Evolutionary conservation across 106 monocot species (phyloP), one percentile per base, ranked within the genome.

Genomic region (Narthecium ossifragum): DNA sequence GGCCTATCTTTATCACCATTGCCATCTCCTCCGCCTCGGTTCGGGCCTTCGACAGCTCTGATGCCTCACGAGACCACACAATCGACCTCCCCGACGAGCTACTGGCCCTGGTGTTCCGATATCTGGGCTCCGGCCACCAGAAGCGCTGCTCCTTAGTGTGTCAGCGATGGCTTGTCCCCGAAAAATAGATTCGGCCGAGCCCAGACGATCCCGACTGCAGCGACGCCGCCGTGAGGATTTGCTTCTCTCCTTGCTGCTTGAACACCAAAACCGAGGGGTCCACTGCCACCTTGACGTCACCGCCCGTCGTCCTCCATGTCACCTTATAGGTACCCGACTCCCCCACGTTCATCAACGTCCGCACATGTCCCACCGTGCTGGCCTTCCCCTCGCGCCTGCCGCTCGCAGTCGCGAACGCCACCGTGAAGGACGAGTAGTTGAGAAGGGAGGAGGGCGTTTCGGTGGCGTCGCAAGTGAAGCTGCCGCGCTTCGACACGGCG

Each of bases 391-490:
- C 70, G 4, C 41, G 68, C 24, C 59, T 30, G 15, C 62, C 61
- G 18, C 20, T 68, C 18, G 71, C 78, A 3, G 82, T 79, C 29
- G 67, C 36, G 66, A 92, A 92, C 3, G 73, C 33, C 32, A 88
- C 92, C 22, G 84, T 51, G 68, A 92, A 92, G 11, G 92, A 92
- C 2, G 92, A 88, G 75, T 92, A 92, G 57, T 92, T 92, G 49
- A 92, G 78, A 9, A 66, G 51, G 13, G 79, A 62, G 17, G 77
- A 6, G 66, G 78, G 78, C 8, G 36, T 64, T 54, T 63, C 71
- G 45, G 53, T 51, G 6, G 22, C 14, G 53, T 73, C 68, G 73
- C 92, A 92, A 0, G 62, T 45, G 72, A 64, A 74, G 61, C n/a
- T n/a, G n/a, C 22, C 14, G 39, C 55, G 31, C 47, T 59, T 69